phyloP scores from a whole-genome alignment of 2,329 filamentous ascomycete species.

The Colletotrichum sp. region DNA sequence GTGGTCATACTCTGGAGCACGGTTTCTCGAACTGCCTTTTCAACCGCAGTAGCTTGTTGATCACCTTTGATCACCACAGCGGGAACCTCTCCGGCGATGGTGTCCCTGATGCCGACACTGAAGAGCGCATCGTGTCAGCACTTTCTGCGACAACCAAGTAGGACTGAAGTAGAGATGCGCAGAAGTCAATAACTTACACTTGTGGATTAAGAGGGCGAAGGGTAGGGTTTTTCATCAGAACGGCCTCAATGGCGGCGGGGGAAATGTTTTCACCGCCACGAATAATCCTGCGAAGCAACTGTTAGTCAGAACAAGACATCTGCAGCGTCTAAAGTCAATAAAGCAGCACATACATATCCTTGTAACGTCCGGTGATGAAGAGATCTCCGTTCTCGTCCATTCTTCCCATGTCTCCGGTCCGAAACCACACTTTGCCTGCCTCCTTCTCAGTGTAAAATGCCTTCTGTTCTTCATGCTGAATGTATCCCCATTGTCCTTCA shows the following conservation, averaged over 20 bases:
- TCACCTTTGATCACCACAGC: background rate
- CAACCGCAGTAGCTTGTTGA: background rate
- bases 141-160: accelerated
- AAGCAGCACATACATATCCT: background rate
- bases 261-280: background rate
- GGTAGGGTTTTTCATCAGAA: background rate
- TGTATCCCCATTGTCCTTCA: background rate
- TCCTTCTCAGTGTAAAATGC: background rate
- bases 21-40: background rate
- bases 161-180: background rate
- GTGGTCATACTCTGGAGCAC: background rate
- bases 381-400: background rate
- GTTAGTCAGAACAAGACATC: too few relatives aligned
- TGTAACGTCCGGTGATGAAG: background rate
- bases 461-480: background rate
- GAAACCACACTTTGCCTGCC: background rate
- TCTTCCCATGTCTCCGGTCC: background rate
- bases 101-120: background rate
- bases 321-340: too few relatives aligned
- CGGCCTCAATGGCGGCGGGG: background rate
- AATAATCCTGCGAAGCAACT: background rate
- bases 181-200: background rate
- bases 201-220: background rate
- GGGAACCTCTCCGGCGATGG: background rate
- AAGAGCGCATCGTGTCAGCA: background rate